phyloP scores from a whole-genome alignment of 2,329 filamentous ascomycete species.

The Claviceps citrina region DNA sequence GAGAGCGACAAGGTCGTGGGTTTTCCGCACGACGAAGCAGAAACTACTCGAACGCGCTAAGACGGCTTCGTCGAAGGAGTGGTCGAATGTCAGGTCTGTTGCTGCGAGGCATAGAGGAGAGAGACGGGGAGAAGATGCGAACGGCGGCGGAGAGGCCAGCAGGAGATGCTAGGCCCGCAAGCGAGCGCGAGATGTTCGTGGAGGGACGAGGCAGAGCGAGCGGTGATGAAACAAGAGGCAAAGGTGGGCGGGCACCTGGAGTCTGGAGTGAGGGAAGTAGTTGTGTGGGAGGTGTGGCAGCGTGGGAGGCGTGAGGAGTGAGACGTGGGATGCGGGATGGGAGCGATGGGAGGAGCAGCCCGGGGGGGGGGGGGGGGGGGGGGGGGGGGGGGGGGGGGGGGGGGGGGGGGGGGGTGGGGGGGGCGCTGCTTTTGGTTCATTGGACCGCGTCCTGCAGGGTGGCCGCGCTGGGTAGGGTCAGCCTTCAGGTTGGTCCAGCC shows the following conservation, averaged over 20 bases:
- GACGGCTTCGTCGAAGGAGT: conserved; percentile 4
- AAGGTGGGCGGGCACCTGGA: conserved; percentile 3
- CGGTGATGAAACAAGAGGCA: conserved; percentile 8
- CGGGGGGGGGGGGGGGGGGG: too few relatives aligned
- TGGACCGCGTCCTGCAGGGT: too few relatives aligned
- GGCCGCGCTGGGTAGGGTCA: too few relatives aligned
- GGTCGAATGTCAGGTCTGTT: not conserved
- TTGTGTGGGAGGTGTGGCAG: not conserved
- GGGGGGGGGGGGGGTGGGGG: too few relatives aligned
- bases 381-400: too few relatives aligned
- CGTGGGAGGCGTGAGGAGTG: not conserved
- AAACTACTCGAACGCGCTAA: not conserved
- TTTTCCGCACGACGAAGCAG: not conserved
- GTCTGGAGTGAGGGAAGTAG: not conserved
- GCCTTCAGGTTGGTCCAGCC: too few relatives aligned
- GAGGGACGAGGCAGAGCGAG: conserved; percentile 3
- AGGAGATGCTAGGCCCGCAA: not conserved
- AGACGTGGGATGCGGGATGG: not conserved
- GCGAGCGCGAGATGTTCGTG: conserved; percentile 3
- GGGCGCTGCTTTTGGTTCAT: too few relatives aligned
- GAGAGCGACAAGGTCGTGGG: not conserved
- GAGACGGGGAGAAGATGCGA: not conserved
- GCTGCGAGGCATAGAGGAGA: conserved; percentile 4
- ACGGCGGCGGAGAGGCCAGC: too few relatives aligned
- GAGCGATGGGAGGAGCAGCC: not conserved